phyloP scores from a whole-genome alignment of 805 yeast genomes.

The Monosporozyma solicola region DNA sequence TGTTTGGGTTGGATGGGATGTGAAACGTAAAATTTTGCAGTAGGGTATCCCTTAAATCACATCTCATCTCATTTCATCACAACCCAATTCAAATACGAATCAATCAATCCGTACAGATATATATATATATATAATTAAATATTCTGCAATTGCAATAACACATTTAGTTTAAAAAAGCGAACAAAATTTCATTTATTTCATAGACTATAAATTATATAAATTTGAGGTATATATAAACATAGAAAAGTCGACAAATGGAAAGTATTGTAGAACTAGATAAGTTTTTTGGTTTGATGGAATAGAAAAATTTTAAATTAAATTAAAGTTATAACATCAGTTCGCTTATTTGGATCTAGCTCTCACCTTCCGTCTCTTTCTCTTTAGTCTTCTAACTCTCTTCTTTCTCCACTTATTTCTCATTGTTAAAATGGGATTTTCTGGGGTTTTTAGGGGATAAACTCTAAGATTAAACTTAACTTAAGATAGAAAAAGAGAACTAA shows the following conservation, averaged over 20 bases:
- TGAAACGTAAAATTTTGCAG: background rate
- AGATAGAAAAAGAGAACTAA: background rate
- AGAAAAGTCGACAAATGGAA: slow-evolving; percentile 3
- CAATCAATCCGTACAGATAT: no score
- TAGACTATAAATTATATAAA: slow-evolving; percentile 5
- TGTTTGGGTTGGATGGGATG: background rate
- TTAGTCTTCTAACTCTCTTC: slow-evolving; percentile 99
- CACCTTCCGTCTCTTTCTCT: slow-evolving; percentile 99
- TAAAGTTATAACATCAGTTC: slow-evolving; percentile 22
- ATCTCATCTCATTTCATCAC: background rate
- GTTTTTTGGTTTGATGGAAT: background rate
- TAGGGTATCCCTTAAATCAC: background rate
- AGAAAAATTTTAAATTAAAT: background rate
- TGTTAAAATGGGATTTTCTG: slow-evolving; percentile 19
- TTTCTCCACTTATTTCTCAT: slow-evolving; percentile 99
- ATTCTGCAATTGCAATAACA: background rate
- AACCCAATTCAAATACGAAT: background rate
- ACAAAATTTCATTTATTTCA: slow-evolving; percentile 2
- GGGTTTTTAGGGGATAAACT: background rate
- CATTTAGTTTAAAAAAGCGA: slow-evolving; percentile 1
- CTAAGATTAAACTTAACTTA: background rate
- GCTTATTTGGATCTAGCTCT: slow-evolving; percentile 99
- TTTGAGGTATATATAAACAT: background rate
- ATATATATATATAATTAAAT: no score
- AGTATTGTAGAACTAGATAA: slow-evolving; percentile 5